Evolutionary conservation across 768 basidiomycete genomes (phyloP), one percentile per base, ranked within the genome.

Genomic region (Lentinula raphanica): DNA sequence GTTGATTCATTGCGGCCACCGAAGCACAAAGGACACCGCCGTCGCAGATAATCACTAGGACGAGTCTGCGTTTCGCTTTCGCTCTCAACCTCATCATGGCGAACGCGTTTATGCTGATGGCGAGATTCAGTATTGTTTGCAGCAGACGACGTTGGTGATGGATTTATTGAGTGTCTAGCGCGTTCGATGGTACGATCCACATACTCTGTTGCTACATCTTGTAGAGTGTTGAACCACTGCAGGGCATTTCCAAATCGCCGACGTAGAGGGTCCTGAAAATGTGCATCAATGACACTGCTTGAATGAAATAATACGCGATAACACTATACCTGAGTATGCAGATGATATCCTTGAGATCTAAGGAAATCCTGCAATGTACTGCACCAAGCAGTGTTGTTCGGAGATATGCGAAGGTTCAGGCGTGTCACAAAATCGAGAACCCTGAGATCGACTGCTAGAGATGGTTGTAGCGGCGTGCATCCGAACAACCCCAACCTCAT

Each of bases 1-100:
- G n/a, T n/a, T n/a, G 40, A 42, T 13, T 13, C 31, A 28, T 13
- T 59, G 15, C 17, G 5, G 23, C 65, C 66, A 5, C 64, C 67
- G 46, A 72, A 72, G 48, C 69, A 72, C 8, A 67, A 48, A 5
- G 66, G 71, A 53, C 70, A 72, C 5, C 57, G 38, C 0, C 31
- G n/a, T 2, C 65, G 35, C 5, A 69, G 58, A 49, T 68, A 69
- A 28, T 64, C 63, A 60, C 61, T 66, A 5, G 64, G 66, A 6
- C 59, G 25, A 11, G 25, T 21, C 5, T 49, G 6, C 11, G 13
- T 19, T 2, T 21, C 2, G 6, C 21, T 17, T 3, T 17, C 1
- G 7, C 6, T 6, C 1, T 48, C 45, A 19, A 9, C n/a, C 45
- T 45, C 42, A 8, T 8, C 9, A 38, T 38, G 36, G 17, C 17